Conservation (phyloP, 2,329 filamentous ascomycete genomes). For the Penicillium sp. region DNA sequence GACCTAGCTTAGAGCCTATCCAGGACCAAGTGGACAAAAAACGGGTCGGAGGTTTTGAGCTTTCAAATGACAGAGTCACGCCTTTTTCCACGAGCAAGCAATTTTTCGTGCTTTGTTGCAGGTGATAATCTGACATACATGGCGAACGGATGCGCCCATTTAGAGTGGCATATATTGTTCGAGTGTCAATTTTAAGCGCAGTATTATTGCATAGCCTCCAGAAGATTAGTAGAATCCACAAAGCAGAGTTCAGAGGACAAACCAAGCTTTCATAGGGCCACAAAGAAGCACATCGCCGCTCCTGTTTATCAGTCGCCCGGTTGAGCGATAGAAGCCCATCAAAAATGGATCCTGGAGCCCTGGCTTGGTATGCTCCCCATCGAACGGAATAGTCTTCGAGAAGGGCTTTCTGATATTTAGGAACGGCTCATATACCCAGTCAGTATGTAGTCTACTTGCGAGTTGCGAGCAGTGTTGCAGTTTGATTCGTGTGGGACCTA, state of each 20-base stretch:
- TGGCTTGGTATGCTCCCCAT: neutral
- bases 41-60: neutral
- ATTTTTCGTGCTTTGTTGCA: neutral
- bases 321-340: neutral
- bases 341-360: neutral
- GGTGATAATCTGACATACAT: neutral
- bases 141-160: neutral
- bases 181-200: neutral
- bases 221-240: neutral
- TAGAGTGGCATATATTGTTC: neutral
- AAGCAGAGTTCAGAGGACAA: neutral
- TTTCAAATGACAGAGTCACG: neutral
- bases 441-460: neutral
- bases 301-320: neutral
- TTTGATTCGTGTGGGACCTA: conserved; percentile 5
- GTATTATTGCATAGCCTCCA: neutral
- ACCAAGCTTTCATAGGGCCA: neutral
- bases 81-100: neutral
- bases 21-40: neutral
- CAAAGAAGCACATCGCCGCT: neutral
- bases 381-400: neutral
- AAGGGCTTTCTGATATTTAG: neutral
- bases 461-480: neutral
- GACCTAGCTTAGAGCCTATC: neutral
- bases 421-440: neutral